Evolutionary conservation across 176 grass and related monocot species (phyloP).

Genomic region (Stipa capillata): DNA sequence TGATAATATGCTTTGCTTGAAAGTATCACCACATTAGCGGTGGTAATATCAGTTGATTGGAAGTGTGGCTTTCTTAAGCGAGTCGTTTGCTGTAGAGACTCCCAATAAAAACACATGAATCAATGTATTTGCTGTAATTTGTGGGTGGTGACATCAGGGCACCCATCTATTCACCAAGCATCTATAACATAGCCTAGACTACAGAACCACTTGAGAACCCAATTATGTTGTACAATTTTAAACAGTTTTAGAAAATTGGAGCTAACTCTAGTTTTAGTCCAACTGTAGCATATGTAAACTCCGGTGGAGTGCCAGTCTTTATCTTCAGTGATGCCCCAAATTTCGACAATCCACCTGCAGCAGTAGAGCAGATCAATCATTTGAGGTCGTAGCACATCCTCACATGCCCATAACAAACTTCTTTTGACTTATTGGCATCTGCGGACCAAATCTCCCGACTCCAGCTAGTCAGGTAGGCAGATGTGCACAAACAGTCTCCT

Average conservation of each 20-base stretch:
- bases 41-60: background rate
- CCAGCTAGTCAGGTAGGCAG: background rate
- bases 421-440: constrained; percentile 26
- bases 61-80: background rate
- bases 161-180: background rate
- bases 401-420: constrained; percentile 20
- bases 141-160: background rate
- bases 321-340: background rate
- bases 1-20: constrained; percentile 5
- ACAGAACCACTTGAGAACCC: background rate
- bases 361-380: constrained; percentile 4
- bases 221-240: background rate
- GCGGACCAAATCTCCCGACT: background rate
- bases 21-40: background rate
- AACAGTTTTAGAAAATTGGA: background rate
- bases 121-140: background rate
- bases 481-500: constrained; percentile 15
- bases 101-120: background rate
- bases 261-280: background rate
- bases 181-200: background rate
- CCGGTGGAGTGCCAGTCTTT: background rate
- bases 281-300: background rate
- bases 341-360: background rate
- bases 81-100: background rate
- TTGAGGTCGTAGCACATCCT: background rate